Evolutionary conservation across 768 basidiomycete genomes (phyloP).

Genomic region (Kondoa malvinella): DNA sequence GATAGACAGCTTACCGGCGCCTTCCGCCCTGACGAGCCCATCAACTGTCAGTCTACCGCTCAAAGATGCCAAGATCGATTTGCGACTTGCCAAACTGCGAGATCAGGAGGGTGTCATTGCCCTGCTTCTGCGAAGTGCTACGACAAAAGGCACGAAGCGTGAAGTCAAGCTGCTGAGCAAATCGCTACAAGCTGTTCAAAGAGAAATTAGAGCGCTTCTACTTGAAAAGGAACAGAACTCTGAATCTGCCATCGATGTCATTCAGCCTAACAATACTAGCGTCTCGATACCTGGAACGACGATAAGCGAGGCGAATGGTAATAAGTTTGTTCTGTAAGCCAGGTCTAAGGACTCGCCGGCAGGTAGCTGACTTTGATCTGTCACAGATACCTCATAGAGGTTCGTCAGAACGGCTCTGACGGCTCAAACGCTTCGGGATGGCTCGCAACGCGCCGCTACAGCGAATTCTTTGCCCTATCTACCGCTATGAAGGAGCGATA

Average conservation of each 20-base stretch:
- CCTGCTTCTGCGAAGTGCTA: conserved; percentile 81
- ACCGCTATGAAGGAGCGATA: conserved; percentile 65
- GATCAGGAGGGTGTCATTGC: conserved; percentile 69
- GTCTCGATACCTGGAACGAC: conserved; percentile 74
- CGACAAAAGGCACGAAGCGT: conserved; percentile 72
- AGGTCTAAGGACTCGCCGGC: conserved; percentile 8
- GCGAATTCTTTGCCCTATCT: conserved; percentile 83
- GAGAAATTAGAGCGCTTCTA: conserved; percentile 63
- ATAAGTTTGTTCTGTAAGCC: conserved; percentile 50
- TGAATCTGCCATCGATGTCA: conserved; percentile 71
- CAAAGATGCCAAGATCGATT: conserved; percentile 62
- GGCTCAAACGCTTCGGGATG: conserved; percentile 64
- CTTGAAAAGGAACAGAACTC: conserved; percentile 87
- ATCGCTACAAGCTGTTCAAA: conserved; percentile 60
- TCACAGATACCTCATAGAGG: conserved; percentile 59
- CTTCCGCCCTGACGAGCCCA: not conserved
- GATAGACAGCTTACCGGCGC: not conserved
- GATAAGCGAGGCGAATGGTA: conserved; percentile 62
- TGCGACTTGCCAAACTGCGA: conserved; percentile 58
- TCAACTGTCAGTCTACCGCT: conserved; percentile 50
- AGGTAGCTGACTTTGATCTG: conserved; percentile 28
- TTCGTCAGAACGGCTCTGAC: conserved; percentile 69
- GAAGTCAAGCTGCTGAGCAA: conserved; percentile 66
- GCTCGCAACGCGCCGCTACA: conserved; percentile 84
- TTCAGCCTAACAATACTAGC: conserved; percentile 52